A percentile compares a stretch with the other conserved stretches of the same genome.
These are phyloP conservation scores for Mycena pura DNA, from an alignment of 768 basidiomycete species.

Conservation along the genomic window DNA sequence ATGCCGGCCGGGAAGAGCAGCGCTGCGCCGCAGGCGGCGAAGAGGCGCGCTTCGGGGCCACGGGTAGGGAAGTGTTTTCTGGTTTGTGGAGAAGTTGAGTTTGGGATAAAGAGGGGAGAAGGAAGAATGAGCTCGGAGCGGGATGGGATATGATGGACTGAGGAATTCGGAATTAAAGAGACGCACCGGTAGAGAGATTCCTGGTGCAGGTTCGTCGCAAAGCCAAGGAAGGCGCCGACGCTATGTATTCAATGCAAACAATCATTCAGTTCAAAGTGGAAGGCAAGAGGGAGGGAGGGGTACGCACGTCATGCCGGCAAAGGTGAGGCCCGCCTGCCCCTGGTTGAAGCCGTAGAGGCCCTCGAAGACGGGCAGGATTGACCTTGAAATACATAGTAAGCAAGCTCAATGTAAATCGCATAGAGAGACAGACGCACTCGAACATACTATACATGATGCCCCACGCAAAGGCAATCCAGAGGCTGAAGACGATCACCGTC, in stretches of 20 bases:
- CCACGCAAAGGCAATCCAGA: conserved; percentile 61
- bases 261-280: background rate
- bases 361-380: conserved; percentile 54
- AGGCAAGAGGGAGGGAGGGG: background rate
- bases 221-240: conserved; percentile 52
- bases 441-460: conserved; percentile 53
- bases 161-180: background rate
- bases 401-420: background rate
- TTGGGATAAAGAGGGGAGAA: background rate
- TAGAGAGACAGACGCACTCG: conserved; percentile 40
- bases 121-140: background rate
- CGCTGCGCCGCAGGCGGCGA: conserved; percentile 53
- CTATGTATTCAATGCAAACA: conserved; percentile 33
- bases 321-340: conserved; percentile 57
- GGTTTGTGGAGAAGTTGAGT: background rate
- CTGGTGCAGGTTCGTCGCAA: conserved; percentile 49
- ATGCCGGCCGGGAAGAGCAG: conserved; percentile 57
- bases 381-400: conserved; percentile 37
- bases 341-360: conserved; percentile 55
- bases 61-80: conserved; percentile 34
- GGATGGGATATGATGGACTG: background rate
- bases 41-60: conserved; percentile 59
- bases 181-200: conserved; percentile 51
- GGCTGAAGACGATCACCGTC: conserved; percentile 33
- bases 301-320: conserved; percentile 50